phyloP scores from a whole-genome alignment of 106 monocot species.

The Amphibolis antarctica region DNA sequence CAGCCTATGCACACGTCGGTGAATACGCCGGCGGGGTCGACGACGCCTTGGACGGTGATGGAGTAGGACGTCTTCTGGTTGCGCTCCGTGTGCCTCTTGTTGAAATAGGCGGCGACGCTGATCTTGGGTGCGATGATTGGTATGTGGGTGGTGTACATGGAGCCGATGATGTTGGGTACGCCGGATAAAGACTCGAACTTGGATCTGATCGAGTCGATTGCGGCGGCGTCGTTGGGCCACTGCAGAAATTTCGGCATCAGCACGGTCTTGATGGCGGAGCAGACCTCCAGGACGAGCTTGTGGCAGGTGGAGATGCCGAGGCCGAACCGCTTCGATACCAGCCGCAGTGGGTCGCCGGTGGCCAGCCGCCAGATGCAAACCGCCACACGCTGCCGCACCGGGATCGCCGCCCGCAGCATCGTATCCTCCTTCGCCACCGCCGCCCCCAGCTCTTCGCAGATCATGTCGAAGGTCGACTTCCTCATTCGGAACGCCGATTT shows the following conservation, averaged over 20 bases:
- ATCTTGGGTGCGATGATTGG: constrained; percentile 88
- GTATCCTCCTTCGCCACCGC: constrained; percentile 54
- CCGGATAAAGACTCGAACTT: constrained; percentile 38
- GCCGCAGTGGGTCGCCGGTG: constrained; percentile 53
- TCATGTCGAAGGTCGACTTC: constrained; percentile 34
- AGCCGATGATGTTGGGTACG: constrained; percentile 58
- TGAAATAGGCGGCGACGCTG: constrained; percentile 66
- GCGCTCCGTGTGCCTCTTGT: constrained; percentile 71
- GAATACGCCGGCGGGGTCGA: constrained; percentile 56
- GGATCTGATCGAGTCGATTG: background rate
- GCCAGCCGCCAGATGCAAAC: constrained; percentile 59
- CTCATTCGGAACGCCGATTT: constrained; percentile 36
- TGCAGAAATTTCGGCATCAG: constrained; percentile 70
- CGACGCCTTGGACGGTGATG: constrained; percentile 73
- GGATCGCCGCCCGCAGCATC: constrained; percentile 55
- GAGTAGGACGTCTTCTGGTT: constrained; percentile 88
- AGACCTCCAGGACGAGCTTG: constrained; percentile 90
- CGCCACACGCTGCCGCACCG: constrained; percentile 48
- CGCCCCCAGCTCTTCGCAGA: constrained; percentile 32
- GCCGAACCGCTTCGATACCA: constrained; percentile 48
- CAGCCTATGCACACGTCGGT: constrained; percentile 76
- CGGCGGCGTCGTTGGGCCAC: constrained; percentile 40
- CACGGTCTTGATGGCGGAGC: constrained; percentile 61
- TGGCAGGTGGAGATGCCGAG: constrained; percentile 98
- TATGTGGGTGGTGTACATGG: constrained; percentile 90